Conservation (phyloP, 768 basidiomycete species). For the Collybia mongolica region DNA sequence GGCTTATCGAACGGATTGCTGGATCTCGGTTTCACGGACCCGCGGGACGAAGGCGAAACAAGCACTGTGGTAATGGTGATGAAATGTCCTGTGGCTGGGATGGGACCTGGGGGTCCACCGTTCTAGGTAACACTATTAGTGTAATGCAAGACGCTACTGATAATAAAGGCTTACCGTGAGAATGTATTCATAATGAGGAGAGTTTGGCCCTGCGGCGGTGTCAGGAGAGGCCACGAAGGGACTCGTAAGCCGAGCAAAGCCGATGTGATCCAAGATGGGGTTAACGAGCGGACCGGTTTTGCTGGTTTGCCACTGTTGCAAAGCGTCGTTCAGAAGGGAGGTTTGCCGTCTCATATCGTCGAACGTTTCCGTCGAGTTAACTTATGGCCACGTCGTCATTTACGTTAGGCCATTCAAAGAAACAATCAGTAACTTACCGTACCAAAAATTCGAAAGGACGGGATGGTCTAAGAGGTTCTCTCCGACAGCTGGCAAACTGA, state of each 20-base stretch:
- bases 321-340: conserved; percentile 1
- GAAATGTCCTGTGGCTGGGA: conserved; percentile 14
- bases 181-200: conserved; percentile 33
- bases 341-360: conserved; percentile 20
- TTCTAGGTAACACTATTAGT: conserved; percentile 4
- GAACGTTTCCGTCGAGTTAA: conserved; percentile 26
- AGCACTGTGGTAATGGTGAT: conserved; percentile 11
- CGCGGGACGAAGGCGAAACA: conserved; percentile 14
- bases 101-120: conserved; percentile 7
- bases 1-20: conserved; percentile 11
- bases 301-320: conserved; percentile 26
- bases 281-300: conserved; percentile 28
- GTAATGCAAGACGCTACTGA: too few relatives aligned
- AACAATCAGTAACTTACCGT: conserved; percentile 4
- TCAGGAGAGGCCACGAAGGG: conserved; percentile 15
- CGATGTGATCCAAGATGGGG: conserved; percentile 21
- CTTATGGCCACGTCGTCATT: background rate
- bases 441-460: conserved; percentile 20
- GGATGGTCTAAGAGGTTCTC: conserved; percentile 36
- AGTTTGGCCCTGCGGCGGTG: conserved; percentile 28
- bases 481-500: conserved; percentile 35
- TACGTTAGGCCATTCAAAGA: too few relatives aligned
- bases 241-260: conserved; percentile 24
- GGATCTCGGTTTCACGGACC: conserved; percentile 9
- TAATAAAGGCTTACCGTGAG: conserved; percentile 17